Evolutionary conservation across 2,329 filamentous ascomycete species (phyloP).

Genomic region (Penicillium expansum): DNA sequence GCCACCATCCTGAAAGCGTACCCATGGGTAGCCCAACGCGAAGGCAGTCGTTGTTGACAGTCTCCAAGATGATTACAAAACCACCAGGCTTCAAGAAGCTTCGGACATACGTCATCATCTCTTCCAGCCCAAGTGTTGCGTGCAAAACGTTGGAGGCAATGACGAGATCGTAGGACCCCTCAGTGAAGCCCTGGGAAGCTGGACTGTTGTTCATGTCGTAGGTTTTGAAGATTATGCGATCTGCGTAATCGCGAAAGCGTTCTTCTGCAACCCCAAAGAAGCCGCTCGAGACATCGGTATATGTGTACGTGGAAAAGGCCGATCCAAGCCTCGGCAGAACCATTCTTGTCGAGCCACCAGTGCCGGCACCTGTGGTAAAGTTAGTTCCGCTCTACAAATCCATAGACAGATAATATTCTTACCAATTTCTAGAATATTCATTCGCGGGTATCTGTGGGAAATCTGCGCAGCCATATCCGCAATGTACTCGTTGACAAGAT

Average conservation of each 20-base stretch:
- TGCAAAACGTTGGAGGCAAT: not conserved
- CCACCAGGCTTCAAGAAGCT: not conserved
- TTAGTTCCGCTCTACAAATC: constrained; percentile 34
- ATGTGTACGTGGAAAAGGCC: constrained; percentile 39
- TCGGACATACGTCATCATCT: not conserved
- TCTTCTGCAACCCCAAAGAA: constrained; percentile 40
- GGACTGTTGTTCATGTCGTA: not conserved
- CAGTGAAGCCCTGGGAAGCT: not conserved
- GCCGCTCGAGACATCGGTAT: constrained; percentile 43
- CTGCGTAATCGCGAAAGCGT: constrained; percentile 21
- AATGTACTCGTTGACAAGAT: not conserved
- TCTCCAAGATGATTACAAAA: not conserved
- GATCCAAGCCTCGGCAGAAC: constrained; percentile 30
- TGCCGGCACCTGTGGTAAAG: constrained; percentile 32
- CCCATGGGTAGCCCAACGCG: too few species aligned
- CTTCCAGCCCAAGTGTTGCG: not conserved
- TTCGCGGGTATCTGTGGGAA: not conserved
- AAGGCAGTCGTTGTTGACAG: not conserved
- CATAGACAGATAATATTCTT: not conserved
- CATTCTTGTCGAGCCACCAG: constrained; percentile 37
- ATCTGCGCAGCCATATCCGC: not conserved
- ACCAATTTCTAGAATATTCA: not conserved
- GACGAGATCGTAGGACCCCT: not conserved
- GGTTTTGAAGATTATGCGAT: constrained; percentile 25
- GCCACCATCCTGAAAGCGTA: too few species aligned